A percentile compares a stretch with the other conserved stretches of the same genome.
phyloP scores from a whole-genome alignment of 2,329 filamentous ascomycete species.

The Ramichloridium luteum region DNA sequence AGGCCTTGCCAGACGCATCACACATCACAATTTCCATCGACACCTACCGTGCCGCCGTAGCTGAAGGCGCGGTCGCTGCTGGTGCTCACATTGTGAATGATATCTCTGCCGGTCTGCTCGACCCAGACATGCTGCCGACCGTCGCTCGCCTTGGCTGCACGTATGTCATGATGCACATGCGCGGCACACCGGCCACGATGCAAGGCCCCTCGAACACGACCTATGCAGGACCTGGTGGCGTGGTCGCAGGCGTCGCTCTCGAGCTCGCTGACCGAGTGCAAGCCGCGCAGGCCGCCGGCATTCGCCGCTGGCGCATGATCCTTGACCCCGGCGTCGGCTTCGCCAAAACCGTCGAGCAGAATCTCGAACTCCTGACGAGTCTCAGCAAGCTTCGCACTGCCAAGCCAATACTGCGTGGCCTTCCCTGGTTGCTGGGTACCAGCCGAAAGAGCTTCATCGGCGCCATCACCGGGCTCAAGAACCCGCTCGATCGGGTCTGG shows the following conservation, averaged over 20 bases:
- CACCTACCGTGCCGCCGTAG: conserved; percentile 80
- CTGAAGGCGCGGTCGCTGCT: conserved; percentile 58
- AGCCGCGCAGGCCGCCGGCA: conserved; percentile 67
- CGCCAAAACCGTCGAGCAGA: conserved; percentile 71
- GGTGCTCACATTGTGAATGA: conserved; percentile 94
- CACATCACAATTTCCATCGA: conserved; percentile 73
- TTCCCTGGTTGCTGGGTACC: conserved; percentile 81
- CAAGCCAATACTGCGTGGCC: conserved; percentile 42
- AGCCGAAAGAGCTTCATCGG: conserved; percentile 89
- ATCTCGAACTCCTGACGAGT: conserved; percentile 62
- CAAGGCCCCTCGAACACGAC: conserved; percentile 39
- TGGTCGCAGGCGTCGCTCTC: conserved; percentile 50
- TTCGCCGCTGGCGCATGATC: conserved; percentile 86
- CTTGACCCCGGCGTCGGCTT: conserved; percentile 92
- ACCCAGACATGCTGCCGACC: conserved; percentile 68
- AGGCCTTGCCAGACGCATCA: conserved; percentile 48
- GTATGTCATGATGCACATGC: conserved; percentile 85
- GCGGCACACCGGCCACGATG: conserved; percentile 78
- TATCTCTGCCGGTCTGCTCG: conserved; percentile 70
- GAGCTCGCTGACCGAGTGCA: conserved; percentile 61
- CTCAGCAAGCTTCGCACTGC: conserved; percentile 49
- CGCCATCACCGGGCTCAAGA: conserved; percentile 60
- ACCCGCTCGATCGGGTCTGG: conserved; percentile 59
- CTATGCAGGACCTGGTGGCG: conserved; percentile 58
- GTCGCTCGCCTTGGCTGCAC: conserved; percentile 68